These are phyloP conservation scores for Asterophora lycoperdoides DNA, from an alignment of 768 basidiomycete species.

Conservation along the genomic window DNA sequence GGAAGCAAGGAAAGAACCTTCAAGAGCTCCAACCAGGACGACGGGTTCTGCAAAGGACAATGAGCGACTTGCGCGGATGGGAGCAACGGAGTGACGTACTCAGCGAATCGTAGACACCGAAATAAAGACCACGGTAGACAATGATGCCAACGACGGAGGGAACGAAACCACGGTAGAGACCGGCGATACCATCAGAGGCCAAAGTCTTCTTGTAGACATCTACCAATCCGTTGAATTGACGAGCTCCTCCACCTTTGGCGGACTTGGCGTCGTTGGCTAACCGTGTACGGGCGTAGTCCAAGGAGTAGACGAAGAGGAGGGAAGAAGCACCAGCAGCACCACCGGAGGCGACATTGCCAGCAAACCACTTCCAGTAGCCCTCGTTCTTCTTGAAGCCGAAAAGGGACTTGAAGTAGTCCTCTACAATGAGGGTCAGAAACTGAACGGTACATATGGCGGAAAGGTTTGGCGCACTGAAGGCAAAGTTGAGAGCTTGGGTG, in stretches of 20 bases:
- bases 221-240: slow-evolving; percentile 98
- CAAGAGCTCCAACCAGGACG: slow-evolving; percentile 89
- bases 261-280: slow-evolving; percentile 98
- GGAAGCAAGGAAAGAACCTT: slow-evolving; percentile 96
- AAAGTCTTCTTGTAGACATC: slow-evolving; percentile 98
- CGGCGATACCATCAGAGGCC: slow-evolving; percentile 94
- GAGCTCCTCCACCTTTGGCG: slow-evolving; percentile 80
- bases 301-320: slow-evolving; percentile 98
- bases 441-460: not conserved
- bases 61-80: slow-evolving; percentile 16
- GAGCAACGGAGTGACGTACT: slow-evolving; percentile 47
- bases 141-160: slow-evolving; percentile 99
- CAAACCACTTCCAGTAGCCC: slow-evolving; percentile 98
- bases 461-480: slow-evolving; percentile 77
- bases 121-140: slow-evolving; percentile 99
- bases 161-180: slow-evolving; percentile 99
- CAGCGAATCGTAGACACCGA: slow-evolving; percentile 93
- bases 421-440: slow-evolving; percentile 33
- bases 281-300: slow-evolving; percentile 99
- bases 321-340: slow-evolving; percentile 99
- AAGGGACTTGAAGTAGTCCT: slow-evolving; percentile 98
- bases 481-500: slow-evolving; percentile 99
- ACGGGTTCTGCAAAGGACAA: slow-evolving; percentile 69
- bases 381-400: slow-evolving; percentile 99
- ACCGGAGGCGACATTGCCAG: slow-evolving; percentile 96